These are phyloP conservation scores for Dovyalis caffra DNA, from an alignment of 345 rosid genomes.

Conservation along the genomic window DNA sequence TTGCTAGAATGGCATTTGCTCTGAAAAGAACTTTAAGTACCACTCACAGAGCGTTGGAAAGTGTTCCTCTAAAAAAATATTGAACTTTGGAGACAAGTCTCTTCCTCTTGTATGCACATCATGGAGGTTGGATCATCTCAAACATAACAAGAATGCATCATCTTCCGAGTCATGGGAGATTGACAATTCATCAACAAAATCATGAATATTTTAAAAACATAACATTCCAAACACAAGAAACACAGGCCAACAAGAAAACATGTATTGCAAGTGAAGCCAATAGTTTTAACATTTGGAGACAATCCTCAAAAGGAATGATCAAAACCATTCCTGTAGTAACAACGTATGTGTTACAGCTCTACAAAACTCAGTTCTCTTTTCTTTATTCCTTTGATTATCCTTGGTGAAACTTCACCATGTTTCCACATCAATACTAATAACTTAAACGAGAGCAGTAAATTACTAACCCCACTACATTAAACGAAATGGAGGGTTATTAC, in stretches of 20 bases:
- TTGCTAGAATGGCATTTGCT: not conserved
- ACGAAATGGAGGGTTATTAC: not conserved
- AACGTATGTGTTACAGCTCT: not conserved
- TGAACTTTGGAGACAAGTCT: not conserved
- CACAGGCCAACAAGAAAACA: not conserved
- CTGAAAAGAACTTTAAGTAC: not conserved
- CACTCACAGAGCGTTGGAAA: not conserved
- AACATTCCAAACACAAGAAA: not conserved
- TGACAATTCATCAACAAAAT: not conserved
- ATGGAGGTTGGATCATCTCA: not conserved
- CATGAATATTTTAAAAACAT: not conserved
- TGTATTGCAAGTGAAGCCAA: not conserved
- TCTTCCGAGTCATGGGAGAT: not conserved
- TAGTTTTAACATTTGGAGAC: not conserved
- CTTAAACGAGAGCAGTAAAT: not conserved
- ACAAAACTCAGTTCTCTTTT: not conserved
- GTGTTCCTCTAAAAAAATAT: not conserved
- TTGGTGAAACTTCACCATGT: not conserved
- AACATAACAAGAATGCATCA: not conserved
- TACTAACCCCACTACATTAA: not conserved
- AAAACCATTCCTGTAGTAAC: not conserved
- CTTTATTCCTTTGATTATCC: conserved; percentile 8
- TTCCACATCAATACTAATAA: conserved; percentile 1
- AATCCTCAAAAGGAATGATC: not conserved
- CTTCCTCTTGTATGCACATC: not conserved